Evolutionary conservation across 345 rosid genomes (phyloP).

Genomic region (Adansonia digitata): DNA sequence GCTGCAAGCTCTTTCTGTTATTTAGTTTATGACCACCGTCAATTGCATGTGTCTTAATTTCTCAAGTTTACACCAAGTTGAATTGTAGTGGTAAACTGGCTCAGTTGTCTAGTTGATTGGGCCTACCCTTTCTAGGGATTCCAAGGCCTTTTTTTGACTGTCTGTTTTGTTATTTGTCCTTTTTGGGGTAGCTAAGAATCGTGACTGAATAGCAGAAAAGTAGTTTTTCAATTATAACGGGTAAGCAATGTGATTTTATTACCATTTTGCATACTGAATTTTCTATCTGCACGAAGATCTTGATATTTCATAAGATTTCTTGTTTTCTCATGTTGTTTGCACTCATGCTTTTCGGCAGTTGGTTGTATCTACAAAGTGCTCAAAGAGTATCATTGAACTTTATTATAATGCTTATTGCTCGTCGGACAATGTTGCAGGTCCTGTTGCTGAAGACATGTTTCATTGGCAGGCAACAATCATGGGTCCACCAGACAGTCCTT

Average conservation of each 20-base stretch:
- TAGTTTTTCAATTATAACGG: background rate
- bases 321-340: background rate
- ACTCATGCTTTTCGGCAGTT: background rate
- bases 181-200: background rate
- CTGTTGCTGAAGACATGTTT: too few species aligned
- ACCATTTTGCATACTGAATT: background rate
- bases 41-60: background rate
- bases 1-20: background rate
- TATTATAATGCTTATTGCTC: background rate
- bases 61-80: too few species aligned
- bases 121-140: background rate
- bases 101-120: background rate
- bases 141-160: background rate
- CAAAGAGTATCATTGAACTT: background rate
- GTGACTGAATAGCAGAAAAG: background rate
- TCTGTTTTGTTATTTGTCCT: background rate
- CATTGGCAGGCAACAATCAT: too few species aligned
- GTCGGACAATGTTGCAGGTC: constrained; percentile 34
- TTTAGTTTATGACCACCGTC: background rate
- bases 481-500: too few species aligned
- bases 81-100: too few species aligned
- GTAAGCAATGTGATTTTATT: background rate
- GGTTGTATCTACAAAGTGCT: background rate
- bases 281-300: background rate
- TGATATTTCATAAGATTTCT: too few species aligned